A percentile compares a stretch with the other conserved stretches of the same genome.
Conservation (phyloP, 148 eudicot genomes). For the Agrostemma githago region DNA sequence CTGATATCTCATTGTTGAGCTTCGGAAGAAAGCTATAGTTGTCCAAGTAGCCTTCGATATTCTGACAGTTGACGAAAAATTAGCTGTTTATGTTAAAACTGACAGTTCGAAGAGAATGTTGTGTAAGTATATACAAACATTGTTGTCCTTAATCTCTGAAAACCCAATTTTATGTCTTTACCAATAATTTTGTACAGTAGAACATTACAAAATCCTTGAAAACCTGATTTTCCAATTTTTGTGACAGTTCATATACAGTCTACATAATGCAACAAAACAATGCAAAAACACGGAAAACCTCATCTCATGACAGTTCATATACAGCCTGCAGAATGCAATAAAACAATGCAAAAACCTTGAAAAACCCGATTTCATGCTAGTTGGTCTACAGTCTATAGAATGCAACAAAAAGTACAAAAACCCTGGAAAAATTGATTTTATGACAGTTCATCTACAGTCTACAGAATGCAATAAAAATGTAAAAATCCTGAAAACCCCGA, state of each 20-base stretch:
- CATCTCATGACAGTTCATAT: background rate
- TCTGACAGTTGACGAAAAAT: slow-evolving; percentile 33
- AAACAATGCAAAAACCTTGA: background rate
- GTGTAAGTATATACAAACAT: too few relatives aligned
- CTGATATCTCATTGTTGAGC: slow-evolving; percentile 84
- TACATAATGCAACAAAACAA: too few relatives aligned
- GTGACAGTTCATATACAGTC: too few relatives aligned
- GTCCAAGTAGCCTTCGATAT: slow-evolving; percentile 55
- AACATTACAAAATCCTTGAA: too few relatives aligned
- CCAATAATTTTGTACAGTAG: too few relatives aligned
- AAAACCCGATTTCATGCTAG: too few relatives aligned
- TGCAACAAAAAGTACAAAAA: background rate
- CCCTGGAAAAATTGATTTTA: background rate
- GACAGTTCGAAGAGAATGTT: too few relatives aligned
- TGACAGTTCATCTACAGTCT: background rate
- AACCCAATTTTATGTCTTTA: too few relatives aligned
- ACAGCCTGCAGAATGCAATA: background rate
- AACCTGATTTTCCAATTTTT: background rate
- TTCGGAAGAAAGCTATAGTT: slow-evolving; percentile 85
- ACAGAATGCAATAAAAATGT: too few relatives aligned
- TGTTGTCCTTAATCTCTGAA: too few relatives aligned
- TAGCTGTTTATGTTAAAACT: background rate
- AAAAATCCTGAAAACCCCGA: background rate
- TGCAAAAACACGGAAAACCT: too few relatives aligned
- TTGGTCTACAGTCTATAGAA: background rate